Conservation (phyloP, 2,329 filamentous ascomycete genomes). For the Botryosphaeria agaves region DNA sequence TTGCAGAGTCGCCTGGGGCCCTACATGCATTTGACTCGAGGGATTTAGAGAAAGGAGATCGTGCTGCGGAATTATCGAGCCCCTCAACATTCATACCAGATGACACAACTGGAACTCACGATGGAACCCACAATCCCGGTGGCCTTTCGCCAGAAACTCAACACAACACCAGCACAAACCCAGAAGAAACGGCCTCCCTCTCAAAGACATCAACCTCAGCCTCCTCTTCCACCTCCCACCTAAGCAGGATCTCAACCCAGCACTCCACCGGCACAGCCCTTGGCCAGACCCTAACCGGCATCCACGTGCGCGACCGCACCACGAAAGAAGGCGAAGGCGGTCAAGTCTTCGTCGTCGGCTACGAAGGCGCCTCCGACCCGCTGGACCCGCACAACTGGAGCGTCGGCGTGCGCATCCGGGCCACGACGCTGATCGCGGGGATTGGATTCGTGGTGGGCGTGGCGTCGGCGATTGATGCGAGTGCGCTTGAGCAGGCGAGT, state of each 20-base stretch:
- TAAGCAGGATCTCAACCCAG: slow-evolving; percentile 12
- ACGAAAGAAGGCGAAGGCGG: slow-evolving; percentile 18
- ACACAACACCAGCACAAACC: background rate
- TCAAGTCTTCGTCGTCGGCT: slow-evolving; percentile 21
- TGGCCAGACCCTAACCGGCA: slow-evolving; percentile 16
- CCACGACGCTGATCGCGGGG: slow-evolving; percentile 15
- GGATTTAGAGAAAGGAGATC: slow-evolving; percentile 2
- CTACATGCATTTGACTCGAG: background rate
- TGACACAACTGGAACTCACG: background rate
- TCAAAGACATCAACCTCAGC: background rate
- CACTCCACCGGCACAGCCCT: slow-evolving; percentile 15
- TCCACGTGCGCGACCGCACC: slow-evolving; percentile 16
- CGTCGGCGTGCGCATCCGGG: slow-evolving; percentile 10
- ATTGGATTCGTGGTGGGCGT: slow-evolving; percentile 34
- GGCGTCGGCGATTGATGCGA: slow-evolving; percentile 36
- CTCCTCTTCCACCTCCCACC: background rate
- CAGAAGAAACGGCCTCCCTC: slow-evolving; percentile 2
- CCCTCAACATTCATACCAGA: background rate
- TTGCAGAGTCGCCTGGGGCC: background rate
- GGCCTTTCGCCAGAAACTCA: background rate
- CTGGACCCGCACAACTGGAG: slow-evolving; percentile 21
- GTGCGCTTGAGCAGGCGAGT: slow-evolving; percentile 27
- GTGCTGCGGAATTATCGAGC: no score
- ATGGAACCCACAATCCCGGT: background rate
- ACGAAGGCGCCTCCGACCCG: slow-evolving; percentile 16